These are phyloP conservation scores for Stephanodiscus triporus DNA, from an alignment of 108 stramenopile species.

Conservation along the genomic window DNA sequence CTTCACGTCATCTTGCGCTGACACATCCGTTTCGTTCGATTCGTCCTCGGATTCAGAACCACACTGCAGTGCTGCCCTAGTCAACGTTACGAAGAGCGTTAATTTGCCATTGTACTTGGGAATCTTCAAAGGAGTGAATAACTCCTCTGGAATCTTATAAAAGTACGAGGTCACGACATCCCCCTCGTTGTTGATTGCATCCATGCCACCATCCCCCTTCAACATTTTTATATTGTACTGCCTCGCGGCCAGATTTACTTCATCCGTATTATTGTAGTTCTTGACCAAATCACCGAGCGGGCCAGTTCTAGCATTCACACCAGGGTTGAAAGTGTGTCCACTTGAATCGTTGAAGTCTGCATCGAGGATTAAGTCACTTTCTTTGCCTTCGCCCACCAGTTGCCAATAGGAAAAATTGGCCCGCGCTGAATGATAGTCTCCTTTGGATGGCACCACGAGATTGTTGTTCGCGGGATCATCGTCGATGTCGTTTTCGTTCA, in stretches of 20 bases:
- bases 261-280: constrained; percentile 3
- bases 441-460: neutral
- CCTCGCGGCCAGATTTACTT: constrained; percentile 5
- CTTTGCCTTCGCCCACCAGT: neutral
- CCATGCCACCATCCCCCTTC: neutral
- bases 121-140: neutral
- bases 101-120: constrained; percentile 12
- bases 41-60: constrained; percentile 2
- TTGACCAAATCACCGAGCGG: neutral
- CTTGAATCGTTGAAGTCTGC: constrained; percentile 5
- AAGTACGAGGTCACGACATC: neutral
- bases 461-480: constrained; percentile 11
- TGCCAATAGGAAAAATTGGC: constrained; percentile 11
- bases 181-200: constrained; percentile 1
- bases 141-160: constrained; percentile 12
- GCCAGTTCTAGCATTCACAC: neutral
- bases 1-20: constrained; percentile 8
- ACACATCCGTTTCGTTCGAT: constrained; percentile 3
- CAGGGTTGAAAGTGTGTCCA: constrained; percentile 6
- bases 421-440: constrained; percentile 7
- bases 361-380: constrained; percentile 8
- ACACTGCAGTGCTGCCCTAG: constrained; percentile 4
- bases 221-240: neutral
- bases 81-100: constrained; percentile 11
- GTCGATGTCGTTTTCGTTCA: constrained; percentile 12